phyloP scores from a whole-genome alignment of 163 green algal species.

The Scenedesmus sp. region DNA sequence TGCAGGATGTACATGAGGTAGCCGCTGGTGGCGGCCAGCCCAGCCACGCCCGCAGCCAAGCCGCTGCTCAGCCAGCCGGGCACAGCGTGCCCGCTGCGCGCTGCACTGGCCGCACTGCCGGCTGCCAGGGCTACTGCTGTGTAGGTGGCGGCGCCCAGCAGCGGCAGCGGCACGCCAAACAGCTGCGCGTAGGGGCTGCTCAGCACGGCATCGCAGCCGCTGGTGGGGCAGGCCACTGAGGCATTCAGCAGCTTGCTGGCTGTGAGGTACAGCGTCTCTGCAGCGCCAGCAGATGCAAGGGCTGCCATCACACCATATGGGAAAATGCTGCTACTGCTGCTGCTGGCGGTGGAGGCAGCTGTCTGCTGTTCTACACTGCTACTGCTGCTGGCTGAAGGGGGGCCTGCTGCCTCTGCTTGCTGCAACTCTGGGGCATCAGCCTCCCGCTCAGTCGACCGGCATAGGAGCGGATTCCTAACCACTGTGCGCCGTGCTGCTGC shows the following conservation, averaged over 20 bases:
- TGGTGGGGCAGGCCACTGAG: conserved; percentile 78
- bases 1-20: conserved; percentile 79
- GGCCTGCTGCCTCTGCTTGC: not conserved
- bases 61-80: conserved; percentile 25
- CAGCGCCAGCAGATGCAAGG: conserved; percentile 67
- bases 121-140: conserved; percentile 66
- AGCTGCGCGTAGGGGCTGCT: conserved; percentile 82
- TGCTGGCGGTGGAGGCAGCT: not conserved
- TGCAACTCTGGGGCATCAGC: not conserved
- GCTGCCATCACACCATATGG: conserved; percentile 59
- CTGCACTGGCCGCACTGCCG: not conserved
- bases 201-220: conserved; percentile 86
- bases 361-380: not conserved
- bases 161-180: conserved; percentile 81
- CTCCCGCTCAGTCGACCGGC: not conserved
- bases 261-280: conserved; percentile 85
- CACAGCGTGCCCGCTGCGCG: not conserved
- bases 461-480: not conserved
- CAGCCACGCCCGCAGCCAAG: conserved; percentile 59
- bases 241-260: conserved; percentile 76
- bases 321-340: conserved; percentile 30
- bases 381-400: not conserved
- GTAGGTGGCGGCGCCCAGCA: conserved; percentile 79
- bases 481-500: not conserved
- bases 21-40: conserved; percentile 68